Evolutionary conservation across 1,139 yeast genomes (phyloP).

Genomic region (Keqinozyma sinolaborantium): DNA sequence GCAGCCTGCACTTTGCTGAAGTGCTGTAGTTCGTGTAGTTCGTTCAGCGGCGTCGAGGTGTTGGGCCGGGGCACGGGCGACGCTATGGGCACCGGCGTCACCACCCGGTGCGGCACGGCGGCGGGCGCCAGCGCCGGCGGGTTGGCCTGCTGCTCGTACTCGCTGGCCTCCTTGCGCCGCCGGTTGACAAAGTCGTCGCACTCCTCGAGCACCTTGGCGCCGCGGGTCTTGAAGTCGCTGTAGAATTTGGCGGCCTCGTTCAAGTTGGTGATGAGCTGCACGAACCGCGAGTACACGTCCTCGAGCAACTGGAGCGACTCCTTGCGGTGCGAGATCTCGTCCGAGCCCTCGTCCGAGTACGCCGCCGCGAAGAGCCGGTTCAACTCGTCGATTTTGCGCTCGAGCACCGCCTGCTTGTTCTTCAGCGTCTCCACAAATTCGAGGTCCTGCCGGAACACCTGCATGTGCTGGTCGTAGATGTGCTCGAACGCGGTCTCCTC

Average conservation of each 20-base stretch:
- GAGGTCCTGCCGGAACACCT: constrained; percentile 38
- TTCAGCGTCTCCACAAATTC: constrained; percentile 34
- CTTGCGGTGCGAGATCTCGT: constrained; percentile 33
- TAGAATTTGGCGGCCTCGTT: constrained; percentile 73
- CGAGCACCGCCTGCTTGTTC: constrained; percentile 38
- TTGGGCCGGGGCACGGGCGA: not conserved
- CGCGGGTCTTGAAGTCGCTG: constrained; percentile 53
- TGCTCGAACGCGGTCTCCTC: constrained; percentile 27
- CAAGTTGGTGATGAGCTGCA: constrained; percentile 57
- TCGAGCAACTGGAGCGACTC: constrained; percentile 54
- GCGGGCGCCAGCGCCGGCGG: not conserved
- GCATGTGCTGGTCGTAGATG: constrained; percentile 34
- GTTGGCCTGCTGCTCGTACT: constrained; percentile 28
- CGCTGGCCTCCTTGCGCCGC: constrained; percentile 54
- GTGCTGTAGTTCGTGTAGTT: not conserved
- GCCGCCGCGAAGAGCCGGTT: constrained; percentile 32
- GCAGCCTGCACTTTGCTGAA: not conserved
- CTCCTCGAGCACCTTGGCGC: constrained; percentile 43
- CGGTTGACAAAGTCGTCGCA: constrained; percentile 53
- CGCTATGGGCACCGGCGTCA: constrained; percentile 7
- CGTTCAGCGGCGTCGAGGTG: not conserved
- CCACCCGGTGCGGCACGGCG: constrained; percentile 2
- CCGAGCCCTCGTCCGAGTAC: constrained; percentile 12
- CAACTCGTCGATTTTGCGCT: constrained; percentile 39
- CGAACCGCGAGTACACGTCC: constrained; percentile 47